These are phyloP conservation scores for Deuterostichococcus epilithicus DNA, from an alignment of 139 green algal genomes.

Conservation along the genomic window DNA sequence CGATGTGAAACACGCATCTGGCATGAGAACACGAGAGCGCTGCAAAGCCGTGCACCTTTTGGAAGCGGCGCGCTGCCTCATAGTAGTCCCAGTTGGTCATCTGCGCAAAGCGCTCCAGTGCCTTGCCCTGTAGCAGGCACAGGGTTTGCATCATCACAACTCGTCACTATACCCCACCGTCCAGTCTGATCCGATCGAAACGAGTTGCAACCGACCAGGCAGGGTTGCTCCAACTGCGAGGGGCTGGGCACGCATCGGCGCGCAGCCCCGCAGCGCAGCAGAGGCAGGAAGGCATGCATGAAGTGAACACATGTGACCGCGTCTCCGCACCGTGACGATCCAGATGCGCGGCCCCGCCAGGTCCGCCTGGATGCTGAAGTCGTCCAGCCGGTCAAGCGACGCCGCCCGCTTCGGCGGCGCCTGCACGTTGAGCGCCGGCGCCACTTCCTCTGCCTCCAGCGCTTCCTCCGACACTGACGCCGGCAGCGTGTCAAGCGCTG, in stretches of 20 bases:
- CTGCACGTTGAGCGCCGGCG: constrained; percentile 48
- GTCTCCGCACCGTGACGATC: constrained; percentile 11
- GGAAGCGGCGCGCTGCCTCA: constrained; percentile 72
- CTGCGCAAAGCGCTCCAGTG: constrained; percentile 77
- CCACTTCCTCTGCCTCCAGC: constrained; percentile 24
- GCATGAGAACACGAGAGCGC: not conserved
- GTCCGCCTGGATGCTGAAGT: constrained; percentile 63
- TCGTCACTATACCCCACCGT: too few relatives aligned
- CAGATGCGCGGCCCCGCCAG: constrained; percentile 24
- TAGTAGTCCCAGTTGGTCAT: constrained; percentile 98
- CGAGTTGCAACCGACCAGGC: too few relatives aligned
- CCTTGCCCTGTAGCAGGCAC: constrained; percentile 65
- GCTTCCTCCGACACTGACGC: not conserved
- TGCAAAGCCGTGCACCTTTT: constrained; percentile 34
- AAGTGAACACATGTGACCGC: too few relatives aligned
- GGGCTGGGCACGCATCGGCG: too few relatives aligned
- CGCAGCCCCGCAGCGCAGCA: not conserved
- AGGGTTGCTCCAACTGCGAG: too few relatives aligned
- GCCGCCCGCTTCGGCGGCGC: constrained; percentile 15
- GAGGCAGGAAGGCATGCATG: constrained; percentile 1
- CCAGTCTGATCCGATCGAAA: too few relatives aligned
- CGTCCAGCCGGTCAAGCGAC: constrained; percentile 49
- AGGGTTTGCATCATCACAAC: not conserved
- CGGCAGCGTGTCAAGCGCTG: constrained; percentile 53
- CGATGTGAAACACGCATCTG: too few relatives aligned